These are phyloP conservation scores for Apiospora kogelbergensis DNA, from an alignment of 2,329 filamentous ascomycete species.

Conservation along the genomic window DNA sequence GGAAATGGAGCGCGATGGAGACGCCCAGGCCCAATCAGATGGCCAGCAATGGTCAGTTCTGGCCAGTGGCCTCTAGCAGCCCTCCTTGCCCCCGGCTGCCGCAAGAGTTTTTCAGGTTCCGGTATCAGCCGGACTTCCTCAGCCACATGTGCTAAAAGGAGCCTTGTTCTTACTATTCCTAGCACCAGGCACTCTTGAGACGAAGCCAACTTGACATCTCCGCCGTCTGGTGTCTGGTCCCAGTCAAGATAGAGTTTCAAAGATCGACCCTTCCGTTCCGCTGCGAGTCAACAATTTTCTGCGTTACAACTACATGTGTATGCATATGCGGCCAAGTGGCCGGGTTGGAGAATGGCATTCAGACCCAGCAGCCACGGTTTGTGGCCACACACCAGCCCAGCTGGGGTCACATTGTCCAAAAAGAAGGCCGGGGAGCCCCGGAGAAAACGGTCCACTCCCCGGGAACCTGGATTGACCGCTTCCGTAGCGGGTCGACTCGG, in stretches of 20 bases:
- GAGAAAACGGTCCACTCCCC: background rate
- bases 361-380: background rate
- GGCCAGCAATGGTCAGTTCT: background rate
- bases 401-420: background rate
- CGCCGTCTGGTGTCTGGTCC: conserved; percentile 5
- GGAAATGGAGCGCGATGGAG: background rate
- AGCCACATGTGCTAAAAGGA: background rate
- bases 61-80: background rate
- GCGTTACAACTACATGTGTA: no score
- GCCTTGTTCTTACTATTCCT: background rate
- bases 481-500: background rate
- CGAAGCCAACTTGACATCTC: background rate
- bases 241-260: conserved; percentile 6
- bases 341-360: background rate
- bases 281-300: conserved; percentile 3
- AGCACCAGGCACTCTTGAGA: no score
- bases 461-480: conserved; percentile 1
- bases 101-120: conserved; percentile 4
- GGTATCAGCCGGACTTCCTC: background rate
- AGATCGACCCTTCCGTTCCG: background rate
- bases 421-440: background rate
- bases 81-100: background rate
- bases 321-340: background rate
- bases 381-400: background rate
- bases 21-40: background rate